Evolutionary conservation across 371 early-diverging fungal species (phyloP).

Genomic region (Rhizomucor pusillus): DNA sequence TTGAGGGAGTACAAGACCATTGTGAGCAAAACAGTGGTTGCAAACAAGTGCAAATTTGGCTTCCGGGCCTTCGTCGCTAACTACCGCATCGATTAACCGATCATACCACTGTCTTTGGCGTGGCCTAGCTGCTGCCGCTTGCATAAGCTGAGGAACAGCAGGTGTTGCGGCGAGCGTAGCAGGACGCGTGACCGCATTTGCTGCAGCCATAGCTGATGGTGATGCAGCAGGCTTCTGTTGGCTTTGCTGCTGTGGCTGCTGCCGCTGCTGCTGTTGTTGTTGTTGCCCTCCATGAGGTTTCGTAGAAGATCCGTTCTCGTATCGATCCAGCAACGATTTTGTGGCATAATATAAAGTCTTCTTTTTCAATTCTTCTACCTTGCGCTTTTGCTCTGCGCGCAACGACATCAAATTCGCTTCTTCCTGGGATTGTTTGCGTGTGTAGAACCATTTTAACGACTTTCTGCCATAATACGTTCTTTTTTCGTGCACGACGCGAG

Average conservation of each 20-base stretch:
- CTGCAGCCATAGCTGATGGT: too few relatives aligned
- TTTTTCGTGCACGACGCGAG: not conserved
- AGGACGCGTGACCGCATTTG: too few relatives aligned
- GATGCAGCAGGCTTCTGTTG: too few relatives aligned
- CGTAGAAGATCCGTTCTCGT: constrained; percentile 7
- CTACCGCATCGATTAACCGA: constrained; percentile 79
- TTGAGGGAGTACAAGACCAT: constrained; percentile 82
- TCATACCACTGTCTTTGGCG: constrained; percentile 64
- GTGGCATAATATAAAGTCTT: constrained; percentile 88
- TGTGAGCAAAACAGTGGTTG: constrained; percentile 82
- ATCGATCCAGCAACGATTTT: constrained; percentile 82
- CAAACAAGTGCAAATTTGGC: constrained; percentile 90
- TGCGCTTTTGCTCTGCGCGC: constrained; percentile 56
- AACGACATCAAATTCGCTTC: constrained; percentile 48
- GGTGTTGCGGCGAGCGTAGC: not conserved
- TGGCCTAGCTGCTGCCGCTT: constrained; percentile 8
- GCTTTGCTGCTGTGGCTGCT: constrained; percentile 4
- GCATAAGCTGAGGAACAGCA: not conserved
- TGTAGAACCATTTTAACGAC: constrained; percentile 50
- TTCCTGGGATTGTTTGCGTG: constrained; percentile 52
- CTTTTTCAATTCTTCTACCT: constrained; percentile 87
- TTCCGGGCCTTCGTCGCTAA: constrained; percentile 71
- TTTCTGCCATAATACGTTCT: constrained; percentile 53
- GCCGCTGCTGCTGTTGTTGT: constrained; percentile 1
- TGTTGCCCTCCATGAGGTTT: constrained; percentile 1